Evolutionary conservation across 805 yeast species (phyloP).

Genomic region (Yamadazyma scolyti): DNA sequence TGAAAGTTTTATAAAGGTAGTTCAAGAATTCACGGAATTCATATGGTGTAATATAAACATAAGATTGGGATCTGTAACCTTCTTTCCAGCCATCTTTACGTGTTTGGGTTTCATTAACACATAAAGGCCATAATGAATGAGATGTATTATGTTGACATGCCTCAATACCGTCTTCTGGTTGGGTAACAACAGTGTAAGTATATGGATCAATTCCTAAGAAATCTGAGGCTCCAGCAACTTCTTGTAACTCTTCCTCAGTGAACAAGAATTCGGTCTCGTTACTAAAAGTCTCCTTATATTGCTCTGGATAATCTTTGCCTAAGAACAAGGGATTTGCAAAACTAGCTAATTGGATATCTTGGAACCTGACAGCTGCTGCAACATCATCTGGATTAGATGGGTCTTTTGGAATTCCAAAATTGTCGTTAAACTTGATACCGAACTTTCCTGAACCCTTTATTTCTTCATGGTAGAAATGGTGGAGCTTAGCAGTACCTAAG

Average conservation of each 20-base stretch:
- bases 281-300: slow-evolving; percentile 16
- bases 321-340: slow-evolving; percentile 27
- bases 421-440: slow-evolving; percentile 23
- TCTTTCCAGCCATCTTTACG: slow-evolving; percentile 17
- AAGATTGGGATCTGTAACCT: slow-evolving; percentile 18
- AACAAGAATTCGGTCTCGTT: slow-evolving; percentile 14
- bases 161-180: slow-evolving; percentile 19
- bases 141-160: slow-evolving; percentile 17
- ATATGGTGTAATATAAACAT: slow-evolving; percentile 19
- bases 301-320: slow-evolving; percentile 25
- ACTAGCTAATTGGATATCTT: slow-evolving; percentile 22
- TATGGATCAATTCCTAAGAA: slow-evolving; percentile 30
- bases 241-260: slow-evolving; percentile 20
- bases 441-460: slow-evolving; percentile 19
- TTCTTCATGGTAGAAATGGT: slow-evolving; percentile 21
- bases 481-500: slow-evolving; percentile 19
- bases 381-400: slow-evolving; percentile 17
- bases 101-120: slow-evolving; percentile 14
- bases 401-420: slow-evolving; percentile 24
- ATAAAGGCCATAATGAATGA: slow-evolving; percentile 20
- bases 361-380: slow-evolving; percentile 21
- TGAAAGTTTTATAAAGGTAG: slow-evolving; percentile 19
- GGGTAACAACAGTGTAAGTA: slow-evolving; percentile 17
- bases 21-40: slow-evolving; percentile 23
- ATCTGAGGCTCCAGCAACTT: slow-evolving; percentile 21